These are phyloP conservation scores for Neurospora sp. DNA, from an alignment of 495 filamentous ascomycete genomes.

Conservation along the genomic window DNA sequence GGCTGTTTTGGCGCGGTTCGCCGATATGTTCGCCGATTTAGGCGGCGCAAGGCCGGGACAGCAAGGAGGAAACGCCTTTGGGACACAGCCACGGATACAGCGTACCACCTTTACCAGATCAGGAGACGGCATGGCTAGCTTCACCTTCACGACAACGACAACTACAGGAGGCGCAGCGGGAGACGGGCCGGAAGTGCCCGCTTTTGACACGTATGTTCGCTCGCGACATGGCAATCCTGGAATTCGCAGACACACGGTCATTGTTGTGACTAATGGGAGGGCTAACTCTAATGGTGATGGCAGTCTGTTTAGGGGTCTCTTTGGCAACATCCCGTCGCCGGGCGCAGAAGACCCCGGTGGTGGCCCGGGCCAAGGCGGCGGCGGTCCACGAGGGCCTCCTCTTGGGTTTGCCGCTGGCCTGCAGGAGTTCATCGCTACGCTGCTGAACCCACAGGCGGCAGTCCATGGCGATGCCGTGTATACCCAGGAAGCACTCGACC, in stretches of 20 bases:
- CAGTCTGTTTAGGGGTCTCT: conserved; percentile 7
- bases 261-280: not conserved
- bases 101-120: conserved; percentile 13
- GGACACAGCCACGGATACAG: conserved; percentile 4
- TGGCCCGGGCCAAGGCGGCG: conserved; percentile 4
- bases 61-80: not conserved
- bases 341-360: conserved; percentile 1
- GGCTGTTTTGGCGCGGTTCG: conserved; percentile 32
- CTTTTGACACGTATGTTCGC: conserved; percentile 12
- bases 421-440: conserved; percentile 33
- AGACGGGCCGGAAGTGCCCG: not conserved
- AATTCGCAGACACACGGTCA: not conserved
- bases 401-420: conserved; percentile 21
- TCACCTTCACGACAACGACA: conserved; percentile 23
- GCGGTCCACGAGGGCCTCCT: conserved; percentile 6
- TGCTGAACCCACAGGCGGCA: conserved; percentile 49
- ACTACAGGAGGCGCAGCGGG: not conserved
- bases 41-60: conserved; percentile 4
- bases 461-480: conserved; percentile 79
- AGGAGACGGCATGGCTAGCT: conserved; percentile 18
- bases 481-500: conserved; percentile 81
- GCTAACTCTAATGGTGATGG: not conserved
- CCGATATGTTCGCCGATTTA: conserved; percentile 29
- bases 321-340: conserved; percentile 8
- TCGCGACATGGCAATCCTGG: not conserved